These are phyloP conservation scores for Dactylella cylindrospora DNA, from an alignment of 2,329 filamentous ascomycete species.

Conservation along the genomic window DNA sequence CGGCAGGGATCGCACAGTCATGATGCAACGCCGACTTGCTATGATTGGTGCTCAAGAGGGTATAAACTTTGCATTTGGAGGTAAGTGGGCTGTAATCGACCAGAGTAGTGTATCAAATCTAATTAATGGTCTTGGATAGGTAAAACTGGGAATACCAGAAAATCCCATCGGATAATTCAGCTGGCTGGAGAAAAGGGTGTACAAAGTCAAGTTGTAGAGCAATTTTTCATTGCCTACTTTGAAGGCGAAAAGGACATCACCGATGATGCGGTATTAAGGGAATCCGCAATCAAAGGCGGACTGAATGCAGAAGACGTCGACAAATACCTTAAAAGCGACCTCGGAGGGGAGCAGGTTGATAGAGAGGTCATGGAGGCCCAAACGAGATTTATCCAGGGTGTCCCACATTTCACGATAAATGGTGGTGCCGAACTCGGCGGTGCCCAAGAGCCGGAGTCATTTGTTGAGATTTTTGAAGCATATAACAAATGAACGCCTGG, in stretches of 20 bases:
- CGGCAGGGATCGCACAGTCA: conserved; percentile 61
- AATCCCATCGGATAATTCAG: conserved; percentile 76
- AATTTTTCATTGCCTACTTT: conserved; percentile 68
- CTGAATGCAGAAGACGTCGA: conserved; percentile 59
- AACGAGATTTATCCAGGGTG: conserved; percentile 62
- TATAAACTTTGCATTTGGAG: conserved; percentile 71
- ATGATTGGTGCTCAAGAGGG: conserved; percentile 65
- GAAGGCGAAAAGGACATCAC: conserved; percentile 67
- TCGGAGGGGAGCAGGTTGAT: conserved; percentile 63
- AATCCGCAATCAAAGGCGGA: conserved; percentile 60
- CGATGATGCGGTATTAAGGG: conserved; percentile 57
- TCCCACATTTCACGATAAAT: conserved; percentile 75
- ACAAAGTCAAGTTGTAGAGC: conserved; percentile 64
- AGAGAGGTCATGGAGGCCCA: conserved; percentile 59
- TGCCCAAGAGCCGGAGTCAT: conserved; percentile 69
- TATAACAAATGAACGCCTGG: neutral
- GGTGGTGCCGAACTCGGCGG: conserved; percentile 67
- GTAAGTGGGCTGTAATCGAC: conserved; percentile 50
- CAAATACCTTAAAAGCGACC: conserved; percentile 51
- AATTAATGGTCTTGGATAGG: conserved; percentile 50
- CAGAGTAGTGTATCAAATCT: conserved; percentile 15
- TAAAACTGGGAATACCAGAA: conserved; percentile 70
- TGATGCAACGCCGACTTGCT: conserved; percentile 62
- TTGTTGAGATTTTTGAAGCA: conserved; percentile 64
- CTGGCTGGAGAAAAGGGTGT: conserved; percentile 61